A percentile compares a stretch with the other conserved stretches of the same genome.
phyloP scores from a whole-genome alignment of 2,329 filamentous ascomycete species.

The Coniochaeta sp. region DNA sequence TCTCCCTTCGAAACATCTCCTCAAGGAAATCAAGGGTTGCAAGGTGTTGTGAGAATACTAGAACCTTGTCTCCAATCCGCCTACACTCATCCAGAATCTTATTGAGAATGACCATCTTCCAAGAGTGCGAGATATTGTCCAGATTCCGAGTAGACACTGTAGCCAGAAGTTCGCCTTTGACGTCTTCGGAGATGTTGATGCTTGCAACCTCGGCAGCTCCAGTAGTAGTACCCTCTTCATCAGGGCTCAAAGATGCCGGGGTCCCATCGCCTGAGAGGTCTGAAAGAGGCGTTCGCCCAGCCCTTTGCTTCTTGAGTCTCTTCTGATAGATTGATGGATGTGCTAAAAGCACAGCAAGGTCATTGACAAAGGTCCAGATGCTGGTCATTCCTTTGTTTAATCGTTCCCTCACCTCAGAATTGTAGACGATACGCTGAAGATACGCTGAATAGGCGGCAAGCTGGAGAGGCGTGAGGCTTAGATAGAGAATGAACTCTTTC shows the following conservation, averaged over 20 bases:
- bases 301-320: constrained; percentile 18
- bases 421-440: constrained; percentile 17
- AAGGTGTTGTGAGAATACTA: constrained; percentile 73
- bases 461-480: constrained; percentile 64
- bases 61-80: constrained; percentile 58
- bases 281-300: background rate
- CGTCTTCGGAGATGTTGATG: constrained; percentile 18
- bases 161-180: constrained; percentile 21
- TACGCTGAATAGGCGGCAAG: constrained; percentile 49
- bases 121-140: constrained; percentile 44
- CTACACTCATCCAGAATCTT: constrained; percentile 62
- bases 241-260: background rate
- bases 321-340: constrained; percentile 41
- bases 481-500: constrained; percentile 70
- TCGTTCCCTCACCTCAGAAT: background rate
- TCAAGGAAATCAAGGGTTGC: constrained; percentile 63
- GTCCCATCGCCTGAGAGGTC: background rate
- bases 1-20: constrained; percentile 39
- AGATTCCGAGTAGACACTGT: constrained; percentile 31
- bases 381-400: constrained; percentile 8
- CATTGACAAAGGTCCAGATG: constrained; percentile 29
- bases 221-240: background rate
- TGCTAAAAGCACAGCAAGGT: constrained; percentile 41
- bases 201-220: background rate
- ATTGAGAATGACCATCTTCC: constrained; percentile 61